Base-by-base conservation (phyloP, 352 stramenopile genomes). In the Globisporangium carolinianum region DNA sequence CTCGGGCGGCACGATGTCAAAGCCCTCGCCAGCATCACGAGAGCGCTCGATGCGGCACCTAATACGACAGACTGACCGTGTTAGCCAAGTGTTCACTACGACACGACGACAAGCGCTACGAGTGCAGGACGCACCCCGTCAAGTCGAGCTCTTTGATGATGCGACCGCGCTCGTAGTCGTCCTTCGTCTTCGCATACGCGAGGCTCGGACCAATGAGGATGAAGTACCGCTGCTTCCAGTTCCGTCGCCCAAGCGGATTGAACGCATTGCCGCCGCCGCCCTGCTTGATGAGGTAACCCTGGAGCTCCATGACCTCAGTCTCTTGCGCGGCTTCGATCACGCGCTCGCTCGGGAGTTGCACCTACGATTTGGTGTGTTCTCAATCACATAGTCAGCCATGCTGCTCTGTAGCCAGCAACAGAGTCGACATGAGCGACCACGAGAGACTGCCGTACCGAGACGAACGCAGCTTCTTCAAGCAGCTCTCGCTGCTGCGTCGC, bases 171-270 rank as follows among this genome's bases (percentile, higher is more conserved):
- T 95, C 85, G 50, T 95, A 93, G 49, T 95, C 85, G 57, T 95
- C 85, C 48, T 92, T 93, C 0, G 83, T 89, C 60, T 82, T 90
- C 1, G 85, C 85, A 55, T 95, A 95, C 51, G 86, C 82, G 46
- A 95, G 63, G 37, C 75, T 87, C 18, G 71, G 58, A 2, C 76
- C 79, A 32, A 76, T 76, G 35, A 95, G 68, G 62, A 92, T 89
- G 60, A 95, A 95, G 66, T 93, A 95, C 37, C 85, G 74, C 60
- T 93, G 83, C 67, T 95, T 95, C 85, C 85, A 95, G 64, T 93
- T 93, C 52, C 86, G 86, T n/a, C 85, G 64, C 0, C 83, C 77
- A 1, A 95, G 72, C 1, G 80, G 80, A 41, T 91, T 93, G 24
- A 90, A 78, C 8, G 79, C 75, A 47, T 87, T 87, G 8, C 85